Conservation (phyloP, 2,329 filamentous ascomycete species). For the Coleophoma crateriformis region DNA sequence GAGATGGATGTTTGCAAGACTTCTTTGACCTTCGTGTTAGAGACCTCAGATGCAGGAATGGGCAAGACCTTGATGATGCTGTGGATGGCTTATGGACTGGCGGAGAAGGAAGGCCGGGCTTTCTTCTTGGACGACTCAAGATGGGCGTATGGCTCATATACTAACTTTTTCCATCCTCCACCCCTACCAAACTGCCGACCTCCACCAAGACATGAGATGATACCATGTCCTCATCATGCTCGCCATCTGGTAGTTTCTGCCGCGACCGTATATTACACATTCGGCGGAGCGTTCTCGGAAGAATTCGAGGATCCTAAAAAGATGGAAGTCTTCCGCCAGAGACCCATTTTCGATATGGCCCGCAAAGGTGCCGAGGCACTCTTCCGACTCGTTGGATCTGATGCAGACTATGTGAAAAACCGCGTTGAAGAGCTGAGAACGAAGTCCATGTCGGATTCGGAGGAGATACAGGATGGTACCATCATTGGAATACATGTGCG, state of each 20-base stretch:
- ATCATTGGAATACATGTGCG: conserved; percentile 73
- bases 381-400: conserved; percentile 62
- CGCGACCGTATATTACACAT: conserved; percentile 58
- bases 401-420: conserved; percentile 57
- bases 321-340: conserved; percentile 44
- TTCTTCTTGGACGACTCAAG: conserved; percentile 84
- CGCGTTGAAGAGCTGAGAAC: conserved; percentile 51
- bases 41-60: conserved; percentile 68
- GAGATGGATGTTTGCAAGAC: conserved; percentile 56
- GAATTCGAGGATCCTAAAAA: conserved; percentile 44
- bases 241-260: conserved; percentile 70
- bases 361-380: conserved; percentile 67
- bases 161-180: conserved; percentile 64
- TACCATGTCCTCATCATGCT: conserved; percentile 74
- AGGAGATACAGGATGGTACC: conserved; percentile 39
- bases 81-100: conserved; percentile 80
- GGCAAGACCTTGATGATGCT: conserved; percentile 72
- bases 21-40: conserved; percentile 74
- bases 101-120: conserved; percentile 63
- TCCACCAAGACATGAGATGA: conserved; percentile 68
- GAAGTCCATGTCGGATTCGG: conserved; percentile 34
- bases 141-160: conserved; percentile 76
- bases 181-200: conserved; percentile 61
- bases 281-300: conserved; percentile 53
- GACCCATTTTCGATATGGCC: conserved; percentile 62